A percentile compares a stretch with the other conserved stretches of the same genome.
Evolutionary conservation across 371 early-diverging fungal genomes (phyloP).

Genomic region (Batkoa obscura): DNA sequence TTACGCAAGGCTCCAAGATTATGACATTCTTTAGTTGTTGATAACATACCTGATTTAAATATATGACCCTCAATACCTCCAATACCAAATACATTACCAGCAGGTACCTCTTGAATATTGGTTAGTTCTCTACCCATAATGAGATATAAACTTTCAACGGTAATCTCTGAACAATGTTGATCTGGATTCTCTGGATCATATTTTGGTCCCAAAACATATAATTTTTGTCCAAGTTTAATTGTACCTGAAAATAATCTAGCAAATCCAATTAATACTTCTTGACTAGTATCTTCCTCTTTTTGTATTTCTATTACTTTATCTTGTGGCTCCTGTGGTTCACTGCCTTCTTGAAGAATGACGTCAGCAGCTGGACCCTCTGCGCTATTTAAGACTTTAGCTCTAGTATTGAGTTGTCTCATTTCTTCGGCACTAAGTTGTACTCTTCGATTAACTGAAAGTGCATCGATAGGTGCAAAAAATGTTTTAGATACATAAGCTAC

Average conservation of each 20-base stretch:
- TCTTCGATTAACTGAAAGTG: slow-evolving; percentile 52
- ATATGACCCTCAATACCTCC: slow-evolving; percentile 74
- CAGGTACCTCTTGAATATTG: slow-evolving; percentile 58
- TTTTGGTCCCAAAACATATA: slow-evolving; percentile 86
- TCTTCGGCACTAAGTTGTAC: slow-evolving; percentile 69
- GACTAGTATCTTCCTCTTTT: slow-evolving; percentile 11
- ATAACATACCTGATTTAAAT: slow-evolving; percentile 79
- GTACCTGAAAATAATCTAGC: slow-evolving; percentile 85
- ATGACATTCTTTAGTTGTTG: slow-evolving; percentile 22
- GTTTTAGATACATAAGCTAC: slow-evolving; percentile 88
- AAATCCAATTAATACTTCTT: slow-evolving; percentile 65
- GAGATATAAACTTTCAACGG: slow-evolving; percentile 59
- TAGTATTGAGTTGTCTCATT: slow-evolving; percentile 53
- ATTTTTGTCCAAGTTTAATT: slow-evolving; percentile 60
- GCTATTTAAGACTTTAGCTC: slow-evolving; percentile 18
- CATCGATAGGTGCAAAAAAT: slow-evolving; percentile 55
- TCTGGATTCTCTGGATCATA: slow-evolving; percentile 52
- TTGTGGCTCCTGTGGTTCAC: slow-evolving; percentile 12
- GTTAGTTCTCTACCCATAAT: slow-evolving; percentile 92
- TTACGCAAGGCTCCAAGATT: slow-evolving; percentile 10
- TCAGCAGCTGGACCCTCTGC: too few species aligned
- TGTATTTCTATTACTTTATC: slow-evolving; percentile 11
- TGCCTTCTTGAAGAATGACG: slow-evolving; percentile 10
- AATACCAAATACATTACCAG: slow-evolving; percentile 94
- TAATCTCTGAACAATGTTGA: slow-evolving; percentile 41